These are phyloP conservation scores for Coemansia sp. DNA, from an alignment of 192 early-diverging fungal species.

Conservation along the genomic window DNA sequence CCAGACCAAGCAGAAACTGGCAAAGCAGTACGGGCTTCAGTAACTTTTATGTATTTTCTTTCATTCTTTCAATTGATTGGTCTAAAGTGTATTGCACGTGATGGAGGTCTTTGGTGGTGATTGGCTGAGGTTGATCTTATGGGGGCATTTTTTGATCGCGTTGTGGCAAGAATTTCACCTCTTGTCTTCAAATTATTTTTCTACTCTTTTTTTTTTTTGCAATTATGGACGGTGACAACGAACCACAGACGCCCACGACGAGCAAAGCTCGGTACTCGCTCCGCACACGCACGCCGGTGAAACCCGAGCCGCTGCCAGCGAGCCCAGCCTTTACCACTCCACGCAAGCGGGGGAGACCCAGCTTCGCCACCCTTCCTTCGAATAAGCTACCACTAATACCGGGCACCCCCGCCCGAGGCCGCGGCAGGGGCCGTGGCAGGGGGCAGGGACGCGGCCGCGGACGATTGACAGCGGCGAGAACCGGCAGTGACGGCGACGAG, in stretches of 20 bases:
- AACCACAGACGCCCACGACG: constrained; percentile 11
- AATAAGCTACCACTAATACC: neutral
- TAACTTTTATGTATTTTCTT: constrained; percentile 3
- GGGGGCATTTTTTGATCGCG: neutral
- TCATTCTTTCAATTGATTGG: neutral
- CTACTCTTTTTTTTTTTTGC: neutral
- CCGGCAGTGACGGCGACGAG: constrained; percentile 1
- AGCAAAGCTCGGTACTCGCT: constrained; percentile 29
- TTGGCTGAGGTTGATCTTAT: neutral
- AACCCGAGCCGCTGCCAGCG: neutral
- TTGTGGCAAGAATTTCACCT: neutral
- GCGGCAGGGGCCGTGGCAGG: neutral
- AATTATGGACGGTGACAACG: constrained; percentile 14
- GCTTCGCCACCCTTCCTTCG: neutral
- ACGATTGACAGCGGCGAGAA: neutral
- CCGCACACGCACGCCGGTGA: constrained; percentile 34
- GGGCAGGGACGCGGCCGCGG: neutral
- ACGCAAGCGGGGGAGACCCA: constrained; percentile 26
- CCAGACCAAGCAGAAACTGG: constrained; percentile 30
- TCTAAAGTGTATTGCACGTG: neutral
- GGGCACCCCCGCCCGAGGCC: neutral
- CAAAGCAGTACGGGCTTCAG: constrained; percentile 30
- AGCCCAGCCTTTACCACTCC: neutral
- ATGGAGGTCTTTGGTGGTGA: neutral
- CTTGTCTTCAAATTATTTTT: too few species aligned